These are phyloP conservation scores for Triticum aestivum DNA, from an alignment of 176 grass and related monocot species.

Conservation along the genomic window IWGSC_CS_RefSeq_v2.1 NC_057802.1:550403898-550404397, in stretches of 20 bases:
- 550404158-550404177: constrained; percentile 65
- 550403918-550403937: neutral
- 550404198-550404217: constrained; percentile 44
- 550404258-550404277: constrained; percentile 12
- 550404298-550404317: neutral
- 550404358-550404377: constrained; percentile 54
- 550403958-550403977: neutral
- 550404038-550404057: neutral
- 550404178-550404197: constrained; percentile 56
- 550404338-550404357: constrained; percentile 70
- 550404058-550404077: constrained; percentile 13
- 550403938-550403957: neutral
- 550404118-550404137: constrained; percentile 63
- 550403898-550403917: neutral
- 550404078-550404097: neutral
- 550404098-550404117: constrained; percentile 9
- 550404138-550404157: constrained; percentile 57
- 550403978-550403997: neutral
- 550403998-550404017: neutral
- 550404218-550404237: constrained; percentile 83
- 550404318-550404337: constrained; percentile 40
- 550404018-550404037: constrained; percentile 11
- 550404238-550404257: constrained; percentile 33
- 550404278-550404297: neutral
- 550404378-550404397: constrained; percentile 80